Conservation (phyloP, 2,329 filamentous ascomycete genomes). For the Hypoxylon sp. region DNA sequence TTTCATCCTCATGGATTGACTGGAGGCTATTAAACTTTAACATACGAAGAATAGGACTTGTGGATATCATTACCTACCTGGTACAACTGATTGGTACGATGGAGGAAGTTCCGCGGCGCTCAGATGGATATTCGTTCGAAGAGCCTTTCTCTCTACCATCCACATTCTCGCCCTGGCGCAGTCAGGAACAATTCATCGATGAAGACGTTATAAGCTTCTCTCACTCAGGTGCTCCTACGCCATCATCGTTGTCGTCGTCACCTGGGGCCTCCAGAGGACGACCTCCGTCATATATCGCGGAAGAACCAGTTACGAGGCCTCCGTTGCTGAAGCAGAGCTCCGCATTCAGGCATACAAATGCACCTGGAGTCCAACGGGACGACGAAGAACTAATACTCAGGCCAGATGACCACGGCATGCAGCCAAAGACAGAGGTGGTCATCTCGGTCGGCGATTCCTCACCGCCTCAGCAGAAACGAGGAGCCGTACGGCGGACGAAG, state of each 20-base stretch:
- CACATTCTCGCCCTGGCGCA: slow-evolving; percentile 47
- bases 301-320: slow-evolving; percentile 10
- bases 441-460: slow-evolving; percentile 18
- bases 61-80: neutral
- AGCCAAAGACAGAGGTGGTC: slow-evolving; percentile 26
- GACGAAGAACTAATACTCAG: slow-evolving; percentile 25
- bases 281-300: neutral
- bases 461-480: slow-evolving; percentile 10
- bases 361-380: neutral
- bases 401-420: slow-evolving; percentile 25
- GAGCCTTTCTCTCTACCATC: slow-evolving; percentile 44
- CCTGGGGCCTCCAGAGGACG: slow-evolving; percentile 16
- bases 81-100: slow-evolving; percentile 15
- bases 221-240: slow-evolving; percentile 7
- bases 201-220: slow-evolving; percentile 11
- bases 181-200: slow-evolving; percentile 12
- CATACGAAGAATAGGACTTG: slow-evolving; percentile 10
- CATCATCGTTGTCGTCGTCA: slow-evolving; percentile 9
- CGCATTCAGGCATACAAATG: neutral
- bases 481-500: slow-evolving; percentile 34
- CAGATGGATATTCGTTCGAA: slow-evolving; percentile 10
- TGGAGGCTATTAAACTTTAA: slow-evolving; percentile 15
- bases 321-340: slow-evolving; percentile 4
- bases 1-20: slow-evolving; percentile 7
- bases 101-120: slow-evolving; percentile 25